A percentile compares a stretch with the other conserved stretches of the same genome.
Evolutionary conservation across 2,329 filamentous ascomycete genomes (phyloP).

Genomic region (Cordyceps militaris): DNA sequence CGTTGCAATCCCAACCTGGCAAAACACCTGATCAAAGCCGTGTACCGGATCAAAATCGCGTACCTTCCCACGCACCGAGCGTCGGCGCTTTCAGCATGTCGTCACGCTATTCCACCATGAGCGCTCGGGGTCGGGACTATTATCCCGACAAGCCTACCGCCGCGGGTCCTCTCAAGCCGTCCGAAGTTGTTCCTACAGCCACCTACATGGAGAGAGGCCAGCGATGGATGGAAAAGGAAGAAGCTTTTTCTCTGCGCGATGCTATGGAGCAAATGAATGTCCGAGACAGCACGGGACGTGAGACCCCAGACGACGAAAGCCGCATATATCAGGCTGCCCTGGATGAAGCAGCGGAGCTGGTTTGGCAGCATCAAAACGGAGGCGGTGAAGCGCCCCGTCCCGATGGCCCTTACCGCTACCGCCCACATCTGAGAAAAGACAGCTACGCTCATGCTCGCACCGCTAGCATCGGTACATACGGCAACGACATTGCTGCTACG

Average conservation of each 20-base stretch:
- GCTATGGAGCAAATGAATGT: slow-evolving; percentile 70
- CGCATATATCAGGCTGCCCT: slow-evolving; percentile 64
- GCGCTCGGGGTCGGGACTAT: slow-evolving; percentile 43
- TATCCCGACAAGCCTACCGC: slow-evolving; percentile 36
- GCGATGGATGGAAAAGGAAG: slow-evolving; percentile 76
- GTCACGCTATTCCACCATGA: slow-evolving; percentile 43
- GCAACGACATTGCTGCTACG: slow-evolving; percentile 38
- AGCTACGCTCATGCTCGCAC: slow-evolving; percentile 63
- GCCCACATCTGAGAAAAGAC: slow-evolving; percentile 60
- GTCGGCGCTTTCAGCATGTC: slow-evolving; percentile 37
- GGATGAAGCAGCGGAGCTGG: slow-evolving; percentile 70
- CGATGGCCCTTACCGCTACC: slow-evolving; percentile 60
- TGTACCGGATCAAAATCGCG: slow-evolving; percentile 21
- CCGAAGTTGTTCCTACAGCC: slow-evolving; percentile 55
- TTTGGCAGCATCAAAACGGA: slow-evolving; percentile 67
- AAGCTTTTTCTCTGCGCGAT: slow-evolving; percentile 60
- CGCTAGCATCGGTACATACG: slow-evolving; percentile 48
- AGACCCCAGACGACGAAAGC: slow-evolving; percentile 45
- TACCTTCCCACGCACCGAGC: slow-evolving; percentile 31
- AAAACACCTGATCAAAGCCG: slow-evolving; percentile 21
- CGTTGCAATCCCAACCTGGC: slow-evolving; percentile 19
- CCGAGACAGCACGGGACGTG: slow-evolving; percentile 28
- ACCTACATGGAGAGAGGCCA: slow-evolving; percentile 68
- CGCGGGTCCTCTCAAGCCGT: slow-evolving; percentile 43
- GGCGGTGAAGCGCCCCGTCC: slow-evolving; percentile 44